A percentile compares a stretch with the other conserved stretches of the same genome.
Evolutionary conservation across 768 basidiomycete genomes (phyloP).

Genomic region (Mycena capillaripes): DNA sequence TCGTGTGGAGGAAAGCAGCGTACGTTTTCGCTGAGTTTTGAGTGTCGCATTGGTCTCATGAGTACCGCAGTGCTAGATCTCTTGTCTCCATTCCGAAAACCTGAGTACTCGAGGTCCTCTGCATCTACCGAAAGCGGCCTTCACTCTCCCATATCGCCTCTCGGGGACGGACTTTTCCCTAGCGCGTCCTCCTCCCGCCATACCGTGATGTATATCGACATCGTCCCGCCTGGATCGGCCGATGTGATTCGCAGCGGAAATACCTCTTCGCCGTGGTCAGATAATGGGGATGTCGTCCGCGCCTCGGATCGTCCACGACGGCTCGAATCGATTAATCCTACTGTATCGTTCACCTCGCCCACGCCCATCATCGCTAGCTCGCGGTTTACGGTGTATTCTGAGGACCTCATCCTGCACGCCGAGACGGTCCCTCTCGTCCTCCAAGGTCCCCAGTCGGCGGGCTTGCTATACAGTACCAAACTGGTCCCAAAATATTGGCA

Average conservation of each 20-base stretch:
- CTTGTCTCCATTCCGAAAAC: conserved; percentile 52
- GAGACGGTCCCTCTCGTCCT: conserved; percentile 59
- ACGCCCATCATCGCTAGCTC: conserved; percentile 65
- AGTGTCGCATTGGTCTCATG: not conserved
- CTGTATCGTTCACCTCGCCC: conserved; percentile 72
- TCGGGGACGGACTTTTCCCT: conserved; percentile 33
- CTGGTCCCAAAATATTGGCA: conserved; percentile 78
- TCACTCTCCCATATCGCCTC: conserved; percentile 19
- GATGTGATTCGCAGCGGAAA: conserved; percentile 13
- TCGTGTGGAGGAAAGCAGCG: conserved; percentile 77
- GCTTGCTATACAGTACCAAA: conserved; percentile 68
- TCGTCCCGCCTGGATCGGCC: conserved; percentile 49
- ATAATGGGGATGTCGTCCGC: conserved; percentile 45
- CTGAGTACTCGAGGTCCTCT: conserved; percentile 38
- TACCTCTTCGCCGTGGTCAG: conserved; percentile 31
- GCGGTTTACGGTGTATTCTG: conserved; percentile 65
- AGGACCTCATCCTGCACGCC: conserved; percentile 63
- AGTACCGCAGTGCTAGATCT: conserved; percentile 39
- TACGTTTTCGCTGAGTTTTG: conserved; percentile 51
- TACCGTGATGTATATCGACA: conserved; percentile 62
- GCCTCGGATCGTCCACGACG: conserved; percentile 63
- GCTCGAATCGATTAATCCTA: conserved; percentile 73
- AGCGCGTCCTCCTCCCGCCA: conserved; percentile 36
- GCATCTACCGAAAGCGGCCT: conserved; percentile 10
- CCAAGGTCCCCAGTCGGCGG: conserved; percentile 38